A percentile compares a stretch with the other conserved stretches of the same genome.
Evolutionary conservation across 2,329 filamentous ascomycete genomes (phyloP).

Genomic region (Trichoderma citrinoviride): DNA sequence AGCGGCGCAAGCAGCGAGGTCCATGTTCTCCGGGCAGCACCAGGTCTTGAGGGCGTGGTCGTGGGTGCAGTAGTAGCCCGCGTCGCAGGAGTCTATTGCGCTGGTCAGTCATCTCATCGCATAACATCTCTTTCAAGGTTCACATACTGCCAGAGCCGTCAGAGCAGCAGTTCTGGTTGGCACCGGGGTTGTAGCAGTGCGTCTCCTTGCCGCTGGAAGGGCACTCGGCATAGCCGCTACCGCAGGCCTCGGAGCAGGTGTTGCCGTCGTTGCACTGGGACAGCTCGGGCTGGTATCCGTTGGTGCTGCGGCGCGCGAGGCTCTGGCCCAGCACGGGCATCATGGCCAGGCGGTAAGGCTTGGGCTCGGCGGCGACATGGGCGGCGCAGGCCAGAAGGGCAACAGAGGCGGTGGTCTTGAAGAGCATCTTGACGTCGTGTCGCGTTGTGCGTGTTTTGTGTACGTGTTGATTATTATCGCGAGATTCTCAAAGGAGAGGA

Average conservation of each 20-base stretch:
- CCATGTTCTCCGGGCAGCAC: constrained; percentile 59
- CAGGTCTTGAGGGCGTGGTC: constrained; percentile 50
- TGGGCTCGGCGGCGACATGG: constrained; percentile 31
- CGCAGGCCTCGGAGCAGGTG: constrained; percentile 57
- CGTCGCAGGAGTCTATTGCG: constrained; percentile 55
- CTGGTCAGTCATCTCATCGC: neutral
- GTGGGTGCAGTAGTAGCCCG: constrained; percentile 61
- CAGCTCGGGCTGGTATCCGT: constrained; percentile 50
- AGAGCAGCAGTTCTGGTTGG: constrained; percentile 56
- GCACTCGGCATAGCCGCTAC: constrained; percentile 49
- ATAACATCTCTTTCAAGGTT: neutral
- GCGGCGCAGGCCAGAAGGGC: constrained; percentile 39
- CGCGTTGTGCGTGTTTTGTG: neutral
- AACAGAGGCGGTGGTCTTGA: constrained; percentile 34
- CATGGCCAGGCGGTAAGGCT: constrained; percentile 40
- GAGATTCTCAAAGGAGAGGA: too few relatives aligned
- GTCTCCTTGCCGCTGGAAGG: constrained; percentile 46
- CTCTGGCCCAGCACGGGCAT: constrained; percentile 41
- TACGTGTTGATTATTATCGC: neutral
- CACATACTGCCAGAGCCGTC: constrained; percentile 56
- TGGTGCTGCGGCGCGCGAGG: constrained; percentile 44
- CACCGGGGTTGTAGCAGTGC: constrained; percentile 57
- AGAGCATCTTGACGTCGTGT: constrained; percentile 35
- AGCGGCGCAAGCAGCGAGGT: constrained; percentile 53
- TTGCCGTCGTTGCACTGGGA: constrained; percentile 48